A percentile compares a stretch with the other conserved stretches of the same genome.
Conservation (phyloP, 2,329 filamentous ascomycete species). For the Thielaviopsis populi region DNA sequence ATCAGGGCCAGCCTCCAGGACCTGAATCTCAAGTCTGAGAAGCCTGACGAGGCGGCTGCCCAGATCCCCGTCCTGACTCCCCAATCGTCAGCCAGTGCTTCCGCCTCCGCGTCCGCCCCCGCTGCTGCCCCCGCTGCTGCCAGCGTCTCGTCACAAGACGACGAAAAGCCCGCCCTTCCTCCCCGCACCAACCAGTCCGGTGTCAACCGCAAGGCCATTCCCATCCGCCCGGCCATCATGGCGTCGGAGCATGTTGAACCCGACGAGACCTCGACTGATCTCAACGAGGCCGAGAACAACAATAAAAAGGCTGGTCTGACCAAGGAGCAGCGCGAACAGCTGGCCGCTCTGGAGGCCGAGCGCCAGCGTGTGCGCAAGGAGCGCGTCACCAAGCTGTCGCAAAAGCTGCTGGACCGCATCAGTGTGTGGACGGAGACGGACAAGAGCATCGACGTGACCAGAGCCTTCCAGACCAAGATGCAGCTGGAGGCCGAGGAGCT, state of each 20-base stretch:
- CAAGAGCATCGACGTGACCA: conserved; percentile 69
- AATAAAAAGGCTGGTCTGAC: conserved; percentile 79
- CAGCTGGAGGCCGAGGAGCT: conserved; percentile 89
- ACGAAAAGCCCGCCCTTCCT: not conserved
- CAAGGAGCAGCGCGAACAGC: conserved; percentile 86
- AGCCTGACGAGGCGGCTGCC: conserved; percentile 18
- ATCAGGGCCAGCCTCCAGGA: conserved; percentile 39
- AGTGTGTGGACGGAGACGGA: conserved; percentile 97
- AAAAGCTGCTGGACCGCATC: conserved; percentile 78
- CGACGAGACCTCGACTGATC: conserved; percentile 45
- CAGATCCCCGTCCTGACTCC: conserved; percentile 18
- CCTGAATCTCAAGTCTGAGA: conserved; percentile 19
- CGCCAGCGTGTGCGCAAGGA: conserved; percentile 72
- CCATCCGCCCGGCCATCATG: conserved; percentile 73
- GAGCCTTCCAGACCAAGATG: conserved; percentile 86
- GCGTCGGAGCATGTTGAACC: conserved; percentile 64
- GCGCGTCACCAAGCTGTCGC: conserved; percentile 67
- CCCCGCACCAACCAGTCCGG: conserved; percentile 18
- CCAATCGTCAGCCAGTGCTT: conserved; percentile 22
- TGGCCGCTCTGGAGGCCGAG: conserved; percentile 78
- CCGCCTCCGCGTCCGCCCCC: conserved; percentile 30
- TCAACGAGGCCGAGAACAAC: conserved; percentile 46
- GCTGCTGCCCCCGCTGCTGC: conserved; percentile 4
- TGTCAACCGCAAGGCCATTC: conserved; percentile 39
- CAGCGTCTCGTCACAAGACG: not conserved